Evolutionary conservation across 768 basidiomycete species (phyloP).

Genomic region (Suillus plorans): DNA sequence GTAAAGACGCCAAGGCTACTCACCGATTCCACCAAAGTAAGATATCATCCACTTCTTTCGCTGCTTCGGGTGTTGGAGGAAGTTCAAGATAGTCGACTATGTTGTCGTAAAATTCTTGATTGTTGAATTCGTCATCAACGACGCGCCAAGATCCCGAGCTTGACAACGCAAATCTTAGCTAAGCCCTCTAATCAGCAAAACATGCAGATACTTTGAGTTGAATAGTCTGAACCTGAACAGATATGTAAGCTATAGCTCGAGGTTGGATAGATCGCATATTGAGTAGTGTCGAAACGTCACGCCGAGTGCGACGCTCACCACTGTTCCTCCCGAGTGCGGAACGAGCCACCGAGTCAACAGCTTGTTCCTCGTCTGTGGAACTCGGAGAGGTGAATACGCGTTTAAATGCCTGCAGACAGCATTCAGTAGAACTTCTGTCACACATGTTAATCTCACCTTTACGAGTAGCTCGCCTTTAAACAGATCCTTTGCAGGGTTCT

Average conservation of each 20-base stretch:
- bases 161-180: not conserved
- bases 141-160: not conserved
- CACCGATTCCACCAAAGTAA: slow-evolving; percentile 1
- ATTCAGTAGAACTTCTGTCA: not conserved
- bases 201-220: not conserved
- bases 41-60: too few species aligned
- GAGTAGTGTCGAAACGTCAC: not conserved
- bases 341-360: not conserved
- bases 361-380: not conserved
- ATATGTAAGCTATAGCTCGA: not conserved
- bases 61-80: not conserved
- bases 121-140: not conserved
- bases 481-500: too few species aligned
- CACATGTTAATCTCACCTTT: too few species aligned
- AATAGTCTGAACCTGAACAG: not conserved
- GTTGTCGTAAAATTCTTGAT: not conserved
- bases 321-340: not conserved
- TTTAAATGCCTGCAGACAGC: not conserved
- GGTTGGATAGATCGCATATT: not conserved
- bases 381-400: not conserved
- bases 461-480: too few species aligned
- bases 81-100: not conserved
- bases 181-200: not conserved
- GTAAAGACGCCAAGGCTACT: not conserved
- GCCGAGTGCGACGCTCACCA: not conserved